Conservation (phyloP, 2,329 filamentous ascomycete genomes). For the Aspergillus fructus region DNA sequence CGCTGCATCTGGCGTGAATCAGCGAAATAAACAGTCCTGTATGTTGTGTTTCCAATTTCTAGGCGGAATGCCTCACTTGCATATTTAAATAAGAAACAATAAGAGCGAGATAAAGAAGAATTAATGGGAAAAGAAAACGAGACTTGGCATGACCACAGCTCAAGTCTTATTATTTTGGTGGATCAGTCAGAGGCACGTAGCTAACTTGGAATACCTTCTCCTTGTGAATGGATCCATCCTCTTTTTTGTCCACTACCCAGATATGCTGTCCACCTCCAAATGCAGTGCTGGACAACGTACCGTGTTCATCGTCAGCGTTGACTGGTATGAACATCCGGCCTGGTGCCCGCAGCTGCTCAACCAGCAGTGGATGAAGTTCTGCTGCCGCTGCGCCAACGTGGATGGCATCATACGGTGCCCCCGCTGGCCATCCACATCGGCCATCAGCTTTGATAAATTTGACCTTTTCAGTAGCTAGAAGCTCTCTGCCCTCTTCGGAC, state of each 20-base stretch:
- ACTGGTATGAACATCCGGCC: constrained; percentile 72
- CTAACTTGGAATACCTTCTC: constrained; percentile 61
- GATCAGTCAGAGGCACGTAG: constrained; percentile 66
- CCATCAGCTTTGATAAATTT: constrained; percentile 76
- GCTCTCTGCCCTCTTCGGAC: constrained; percentile 54
- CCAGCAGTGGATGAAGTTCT: constrained; percentile 67
- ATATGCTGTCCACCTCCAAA: constrained; percentile 53
- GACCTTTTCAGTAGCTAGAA: constrained; percentile 66
- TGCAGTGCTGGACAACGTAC: constrained; percentile 16
- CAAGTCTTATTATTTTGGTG: constrained; percentile 37
- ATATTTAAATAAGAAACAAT: neutral
- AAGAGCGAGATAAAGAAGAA: no score
- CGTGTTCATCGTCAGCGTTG: constrained; percentile 43
- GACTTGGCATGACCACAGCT: no score
- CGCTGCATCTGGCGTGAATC: neutral
- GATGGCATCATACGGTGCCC: constrained; percentile 79
- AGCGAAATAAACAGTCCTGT: neutral
- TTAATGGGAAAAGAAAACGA: no score
- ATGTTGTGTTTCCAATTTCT: neutral
- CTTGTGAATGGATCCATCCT: constrained; percentile 56
- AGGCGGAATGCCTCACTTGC: neutral
- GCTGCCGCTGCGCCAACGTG: constrained; percentile 88
- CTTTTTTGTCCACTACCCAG: constrained; percentile 63
- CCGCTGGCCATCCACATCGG: constrained; percentile 61
- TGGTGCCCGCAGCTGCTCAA: constrained; percentile 75